Evolutionary conservation across 2,329 filamentous ascomycete species (phyloP), one percentile per base, ranked within the genome.

Genomic region (Nigrospora sphaerica): DNA sequence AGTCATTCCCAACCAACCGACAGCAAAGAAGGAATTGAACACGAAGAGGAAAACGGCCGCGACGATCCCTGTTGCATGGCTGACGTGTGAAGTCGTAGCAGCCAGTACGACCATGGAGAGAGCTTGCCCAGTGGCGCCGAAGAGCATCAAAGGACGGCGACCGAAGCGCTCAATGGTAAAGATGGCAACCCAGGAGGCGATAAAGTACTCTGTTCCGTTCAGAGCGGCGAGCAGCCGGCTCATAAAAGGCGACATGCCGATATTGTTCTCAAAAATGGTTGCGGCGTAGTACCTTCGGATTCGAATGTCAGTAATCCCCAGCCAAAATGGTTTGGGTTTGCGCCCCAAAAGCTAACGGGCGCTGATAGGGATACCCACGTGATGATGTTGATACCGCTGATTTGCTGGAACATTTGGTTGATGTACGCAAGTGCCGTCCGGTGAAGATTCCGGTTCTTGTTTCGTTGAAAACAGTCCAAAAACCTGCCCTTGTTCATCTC

Each of bases 151-250:
- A 35, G 71, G 69, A 5, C 83, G 72, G 17, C 83, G 74, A 6
- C 80, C 80, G 17, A 75, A 73, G 3, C 72, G 70, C 62, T 75
- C 72, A 44, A 75, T 72, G 2, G 66, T 61, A 14, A 63, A 62
- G 4, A 69, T 53, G 1, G 67, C 65, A 9, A 69, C 55, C 31
- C 62, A 63, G 0, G 65, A 68, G 2, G 65, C 66, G 6, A 69
- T 45, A 47, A 68, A 68, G 48, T 69, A 70, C 39, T 68, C 64
- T 2, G 66, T 69, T 23, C 72, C 72, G 50, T 75, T 75, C 46
- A 72, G 69, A 1, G 81, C 78, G 12, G 75, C 78, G 14, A 75
- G 55, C 23, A 80, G 75, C 1, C 80, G 63, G 0, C 81, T 72
- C 1, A 73, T 65, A 1, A 71, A 54, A 46, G 68, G 70, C 3